Base-by-base conservation (phyloP, 768 basidiomycete species). In the Tylopilus sp. region DNA sequence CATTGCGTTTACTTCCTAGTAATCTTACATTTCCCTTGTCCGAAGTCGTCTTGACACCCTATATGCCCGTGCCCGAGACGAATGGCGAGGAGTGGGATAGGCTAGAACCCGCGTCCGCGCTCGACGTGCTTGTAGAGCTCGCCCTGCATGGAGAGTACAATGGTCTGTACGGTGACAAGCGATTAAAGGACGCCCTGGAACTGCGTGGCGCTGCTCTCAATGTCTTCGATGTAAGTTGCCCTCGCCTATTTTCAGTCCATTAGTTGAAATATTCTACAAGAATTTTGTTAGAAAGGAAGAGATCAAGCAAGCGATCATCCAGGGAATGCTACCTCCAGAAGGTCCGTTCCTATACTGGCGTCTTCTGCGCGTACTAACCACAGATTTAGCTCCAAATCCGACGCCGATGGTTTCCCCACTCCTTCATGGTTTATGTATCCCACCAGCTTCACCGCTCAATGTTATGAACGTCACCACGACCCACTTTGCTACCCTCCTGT, bases 71-170 rank as follows among this genome's bases (percentile, higher is more conserved):
- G 38, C 83, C 89, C 53, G 83, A 91, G 69, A 80, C 95, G 50
- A 81, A 89, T 55, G 92, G 92, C 9, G 93, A 96, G 71, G 92
- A 96, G 65, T 93, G 91, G 91, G 91, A 95, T 67, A 80, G 93
- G 21, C 68, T 96, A 22, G 89, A 93, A 54, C 77, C 83, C 5
- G 80, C 87, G 16, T 86, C 90, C 4, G 89, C 90, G 0, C 78
- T 96, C 7, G 88, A 94, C 54, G 88, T 83, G 0, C 78, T 97
- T 11, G 83, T 96, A 1, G 86, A 90, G 55, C 78, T 92, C 16
- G 84, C 84, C 12, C 74, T 98, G 34, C 86, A 96, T 52, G 96
- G 95, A 2, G 95, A 97, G 72, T 89, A 91, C 66, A 84, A 87
- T 60, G 84, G 86, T n/a, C 60, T 71, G 47, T 80, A 82, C 52